phyloP scores from a whole-genome alignment of 2,329 filamentous ascomycete genomes.

The Talaromyces islandicus region DNA sequence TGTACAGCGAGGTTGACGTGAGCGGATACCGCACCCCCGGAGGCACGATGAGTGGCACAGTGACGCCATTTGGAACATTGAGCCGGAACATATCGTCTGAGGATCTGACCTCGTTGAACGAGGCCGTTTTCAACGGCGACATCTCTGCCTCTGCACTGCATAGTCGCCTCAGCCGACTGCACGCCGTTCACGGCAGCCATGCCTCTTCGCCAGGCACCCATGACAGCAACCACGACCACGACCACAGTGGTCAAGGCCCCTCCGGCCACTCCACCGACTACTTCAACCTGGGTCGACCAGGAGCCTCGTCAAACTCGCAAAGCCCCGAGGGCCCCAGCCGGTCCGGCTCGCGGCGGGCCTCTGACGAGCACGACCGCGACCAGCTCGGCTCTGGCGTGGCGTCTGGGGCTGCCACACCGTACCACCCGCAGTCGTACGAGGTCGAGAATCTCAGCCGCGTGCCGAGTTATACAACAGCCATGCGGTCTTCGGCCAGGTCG shows the following conservation, averaged over 20 bases:
- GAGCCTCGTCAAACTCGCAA: conserved; percentile 18
- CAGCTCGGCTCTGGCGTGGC: conserved; percentile 23
- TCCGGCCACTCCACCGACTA: conserved; percentile 21
- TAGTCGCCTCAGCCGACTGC: conserved; percentile 56
- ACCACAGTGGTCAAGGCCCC: conserved; percentile 17
- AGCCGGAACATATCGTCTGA: conserved; percentile 72
- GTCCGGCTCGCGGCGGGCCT: conserved; percentile 38
- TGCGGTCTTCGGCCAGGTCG: conserved; percentile 57
- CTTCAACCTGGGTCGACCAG: conserved; percentile 16
- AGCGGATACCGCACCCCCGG: conserved; percentile 75
- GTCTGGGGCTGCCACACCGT: conserved; percentile 37
- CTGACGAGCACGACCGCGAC: conserved; percentile 43
- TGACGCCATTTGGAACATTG: conserved; percentile 68
- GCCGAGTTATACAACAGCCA: conserved; percentile 70
- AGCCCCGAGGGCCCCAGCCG: conserved; percentile 20
- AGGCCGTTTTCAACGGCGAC: conserved; percentile 46
- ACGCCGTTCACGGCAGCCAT: conserved; percentile 24
- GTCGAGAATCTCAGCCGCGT: conserved; percentile 64
- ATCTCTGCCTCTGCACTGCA: conserved; percentile 63
- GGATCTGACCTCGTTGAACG: conserved; percentile 59
- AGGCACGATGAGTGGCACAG: conserved; percentile 59
- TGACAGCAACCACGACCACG: conserved; percentile 14
- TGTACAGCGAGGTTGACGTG: conserved; percentile 82
- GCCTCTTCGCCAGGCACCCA: conserved; percentile 19
- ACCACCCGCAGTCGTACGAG: conserved; percentile 45